These are phyloP conservation scores for Auricularia sp. DNA, from an alignment of 768 basidiomycete genomes.

Conservation along the genomic window DNA sequence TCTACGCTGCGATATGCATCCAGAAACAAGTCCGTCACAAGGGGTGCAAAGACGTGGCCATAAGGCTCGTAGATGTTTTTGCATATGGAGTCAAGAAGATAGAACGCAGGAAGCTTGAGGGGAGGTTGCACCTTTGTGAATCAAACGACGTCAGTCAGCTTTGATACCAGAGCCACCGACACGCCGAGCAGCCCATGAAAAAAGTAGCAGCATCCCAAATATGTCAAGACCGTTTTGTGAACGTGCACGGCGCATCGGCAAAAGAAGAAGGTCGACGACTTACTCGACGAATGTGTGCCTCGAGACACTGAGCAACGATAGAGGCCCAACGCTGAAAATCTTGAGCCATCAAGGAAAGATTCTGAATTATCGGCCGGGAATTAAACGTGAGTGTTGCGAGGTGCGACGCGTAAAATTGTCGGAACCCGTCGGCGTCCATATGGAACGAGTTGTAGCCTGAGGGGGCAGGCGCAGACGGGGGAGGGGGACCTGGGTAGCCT, in stretches of 20 bases:
- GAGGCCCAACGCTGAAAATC: constrained; percentile 71
- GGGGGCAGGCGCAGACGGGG: neutral
- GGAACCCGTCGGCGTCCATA: constrained; percentile 58
- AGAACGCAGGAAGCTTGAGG: constrained; percentile 90
- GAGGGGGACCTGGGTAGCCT: neutral
- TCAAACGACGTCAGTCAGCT: neutral
- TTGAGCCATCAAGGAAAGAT: constrained; percentile 84
- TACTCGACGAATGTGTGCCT: constrained; percentile 81
- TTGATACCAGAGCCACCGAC: neutral
- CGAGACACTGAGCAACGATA: constrained; percentile 72
- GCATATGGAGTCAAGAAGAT: constrained; percentile 91
- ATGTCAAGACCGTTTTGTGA: constrained; percentile 33
- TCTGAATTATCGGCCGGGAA: constrained; percentile 89
- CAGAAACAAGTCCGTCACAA: constrained; percentile 78
- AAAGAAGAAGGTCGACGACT: constrained; percentile 32
- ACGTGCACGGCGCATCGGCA: neutral
- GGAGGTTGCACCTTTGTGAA: constrained; percentile 66
- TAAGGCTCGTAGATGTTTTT: constrained; percentile 96
- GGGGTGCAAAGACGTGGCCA: constrained; percentile 69
- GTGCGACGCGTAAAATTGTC: constrained; percentile 65
- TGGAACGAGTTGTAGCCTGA: constrained; percentile 11
- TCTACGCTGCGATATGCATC: constrained; percentile 85
- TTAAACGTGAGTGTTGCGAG: constrained; percentile 84
- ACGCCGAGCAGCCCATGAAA: neutral
- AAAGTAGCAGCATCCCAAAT: neutral